These are phyloP conservation scores for Aspergillus avenaceus DNA, from an alignment of 495 filamentous ascomycete genomes.

Conservation along the genomic window DNA sequence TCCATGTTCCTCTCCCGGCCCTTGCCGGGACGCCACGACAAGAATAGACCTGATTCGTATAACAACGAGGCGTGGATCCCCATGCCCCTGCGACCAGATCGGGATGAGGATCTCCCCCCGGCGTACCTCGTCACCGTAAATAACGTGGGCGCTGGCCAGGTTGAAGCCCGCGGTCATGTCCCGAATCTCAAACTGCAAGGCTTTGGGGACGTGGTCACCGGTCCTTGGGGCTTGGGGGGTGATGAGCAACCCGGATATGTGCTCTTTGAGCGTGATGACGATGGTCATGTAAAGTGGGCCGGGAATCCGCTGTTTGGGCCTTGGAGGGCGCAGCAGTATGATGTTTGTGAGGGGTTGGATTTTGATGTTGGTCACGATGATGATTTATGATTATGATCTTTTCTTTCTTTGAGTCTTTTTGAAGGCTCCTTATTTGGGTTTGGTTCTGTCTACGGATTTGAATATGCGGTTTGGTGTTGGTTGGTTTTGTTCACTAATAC, in stretches of 20 bases:
- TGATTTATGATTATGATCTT: constrained; percentile 11
- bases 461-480: background rate
- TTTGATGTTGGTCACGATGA: constrained; percentile 23
- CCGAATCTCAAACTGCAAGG: constrained; percentile 33
- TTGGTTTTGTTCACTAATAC: background rate
- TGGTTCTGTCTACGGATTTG: background rate
- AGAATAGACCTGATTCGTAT: constrained; percentile 33
- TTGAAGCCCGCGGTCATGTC: constrained; percentile 43
- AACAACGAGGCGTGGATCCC: constrained; percentile 44
- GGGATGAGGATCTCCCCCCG: constrained; percentile 31
- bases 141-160: constrained; percentile 27
- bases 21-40: constrained; percentile 34
- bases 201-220: constrained; percentile 33
- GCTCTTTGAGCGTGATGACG: constrained; percentile 38
- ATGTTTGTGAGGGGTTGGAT: constrained; percentile 37
- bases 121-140: constrained; percentile 44
- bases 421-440: background rate
- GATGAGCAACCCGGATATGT: constrained; percentile 36
- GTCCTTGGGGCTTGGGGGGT: constrained; percentile 17
- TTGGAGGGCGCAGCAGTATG: constrained; percentile 35
- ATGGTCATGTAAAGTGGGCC: constrained; percentile 31
- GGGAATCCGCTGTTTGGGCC: constrained; percentile 34
- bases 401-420: background rate
- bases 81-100: constrained; percentile 34
- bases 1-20: constrained; percentile 32